Evolutionary conservation across 2,329 filamentous ascomycete genomes (phyloP), one percentile per base, ranked within the genome.

Genomic region (Fusarium oxysporum): DNA sequence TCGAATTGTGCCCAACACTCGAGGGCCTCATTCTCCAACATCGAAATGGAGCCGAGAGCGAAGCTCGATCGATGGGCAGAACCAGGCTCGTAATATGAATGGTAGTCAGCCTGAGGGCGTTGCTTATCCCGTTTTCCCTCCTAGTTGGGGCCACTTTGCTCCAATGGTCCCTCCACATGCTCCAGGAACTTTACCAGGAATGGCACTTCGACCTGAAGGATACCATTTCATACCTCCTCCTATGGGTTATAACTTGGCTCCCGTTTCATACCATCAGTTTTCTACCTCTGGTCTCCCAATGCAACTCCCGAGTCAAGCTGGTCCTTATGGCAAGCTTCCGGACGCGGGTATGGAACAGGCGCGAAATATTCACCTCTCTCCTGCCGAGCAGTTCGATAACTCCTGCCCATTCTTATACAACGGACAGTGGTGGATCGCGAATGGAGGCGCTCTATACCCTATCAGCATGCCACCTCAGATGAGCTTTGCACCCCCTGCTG

Each of bases 1-100:
- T 45, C 86, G 89, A 41, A 92, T 92, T 74, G 90, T 92, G 3
- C 90, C 90, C 54, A 92, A 92, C 75, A 91, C 86, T 38, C 85
- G 89, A 47, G 85, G 83, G 17, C 82, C 86, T 5, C 82, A 83
- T 9, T 90, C 89, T 13, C 88, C 88, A 6, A 86, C 86, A 8
- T 77, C 83, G 10, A 90, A 89, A 78, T 85, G 83, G 79, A 73
- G 81, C 61, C 87, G 83, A 64, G 87, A 88, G 35, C 83, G 77
- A 55, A 40, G 63, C 38, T 55, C 57, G 4, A 55, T 74, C 5
- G 81, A 82, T 41, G 43, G 45, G 9, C 44, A 76, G 37, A 40
- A 51, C 65, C 63, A 67, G 60, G 51, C 54, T 40, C 79, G 64
- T 41, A 61, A 50, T 50, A 63, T 74, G n/a, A 72, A 71, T 43